A percentile compares a stretch with the other conserved stretches of the same genome.
phyloP scores from a whole-genome alignment of 2,329 filamentous ascomycete species.

The Stachybotrys chlorohalonatus region DNA sequence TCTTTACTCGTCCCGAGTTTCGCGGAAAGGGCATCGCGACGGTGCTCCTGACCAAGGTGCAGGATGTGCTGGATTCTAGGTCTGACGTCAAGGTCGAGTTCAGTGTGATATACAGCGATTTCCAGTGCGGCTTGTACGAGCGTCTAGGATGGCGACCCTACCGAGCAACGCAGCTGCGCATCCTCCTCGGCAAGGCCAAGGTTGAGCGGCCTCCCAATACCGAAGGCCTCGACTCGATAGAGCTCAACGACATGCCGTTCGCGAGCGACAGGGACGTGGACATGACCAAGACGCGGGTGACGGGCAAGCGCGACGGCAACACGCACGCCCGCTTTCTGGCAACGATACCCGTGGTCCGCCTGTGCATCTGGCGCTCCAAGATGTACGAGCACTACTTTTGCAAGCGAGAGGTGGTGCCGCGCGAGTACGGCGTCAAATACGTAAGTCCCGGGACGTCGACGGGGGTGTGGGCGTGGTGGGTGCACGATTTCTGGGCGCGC shows the following conservation, averaged over 20 bases:
- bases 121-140: constrained; percentile 20
- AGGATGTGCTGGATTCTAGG: constrained; percentile 19
- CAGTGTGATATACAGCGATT: constrained; percentile 25
- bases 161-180: constrained; percentile 20
- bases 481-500: constrained; percentile 20
- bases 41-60: constrained; percentile 21
- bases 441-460: constrained; percentile 1
- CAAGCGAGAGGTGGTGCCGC: constrained; percentile 1
- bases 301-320: constrained; percentile 12
- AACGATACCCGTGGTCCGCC: constrained; percentile 6
- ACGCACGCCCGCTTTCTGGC: constrained; percentile 23
- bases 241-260: constrained; percentile 9
- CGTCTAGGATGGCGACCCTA: constrained; percentile 24
- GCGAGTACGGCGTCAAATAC: background rate
- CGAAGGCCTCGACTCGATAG: constrained; percentile 12
- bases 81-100: constrained; percentile 14
- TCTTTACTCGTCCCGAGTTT: constrained; percentile 24
- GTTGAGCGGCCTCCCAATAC: constrained; percentile 10
- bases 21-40: constrained; percentile 25
- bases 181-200: constrained; percentile 13
- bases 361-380: constrained; percentile 16
- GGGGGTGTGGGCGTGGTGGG: constrained; percentile 23
- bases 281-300: constrained; percentile 14
- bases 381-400: constrained; percentile 15
- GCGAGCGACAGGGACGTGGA: constrained; percentile 16